phyloP scores from a whole-genome alignment of 192 early-diverging fungal genomes.

The Coemansia sp. region DNA sequence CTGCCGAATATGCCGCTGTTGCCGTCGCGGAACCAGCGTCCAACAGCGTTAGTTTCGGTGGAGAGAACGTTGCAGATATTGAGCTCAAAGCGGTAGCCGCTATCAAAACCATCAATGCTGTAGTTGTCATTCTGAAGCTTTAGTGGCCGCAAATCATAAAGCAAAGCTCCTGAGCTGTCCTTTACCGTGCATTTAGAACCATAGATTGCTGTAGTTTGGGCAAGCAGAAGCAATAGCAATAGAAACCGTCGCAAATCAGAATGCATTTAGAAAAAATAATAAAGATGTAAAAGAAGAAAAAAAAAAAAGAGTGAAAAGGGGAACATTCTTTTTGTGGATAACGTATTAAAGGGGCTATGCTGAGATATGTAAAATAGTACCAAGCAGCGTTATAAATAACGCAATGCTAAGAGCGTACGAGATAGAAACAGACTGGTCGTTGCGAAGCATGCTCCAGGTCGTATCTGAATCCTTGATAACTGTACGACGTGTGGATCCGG shows the following conservation, averaged over 20 bases:
- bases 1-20: constrained; percentile 27
- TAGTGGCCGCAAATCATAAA: constrained; percentile 48
- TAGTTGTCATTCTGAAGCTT: constrained; percentile 12
- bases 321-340: background rate
- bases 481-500: constrained; percentile 33
- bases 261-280: constrained; percentile 9
- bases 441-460: constrained; percentile 34
- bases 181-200: constrained; percentile 6
- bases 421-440: constrained; percentile 22
- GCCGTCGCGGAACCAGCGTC: constrained; percentile 19
- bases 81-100: constrained; percentile 39
- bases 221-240: constrained; percentile 3
- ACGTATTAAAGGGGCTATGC: constrained; percentile 1
- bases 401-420: constrained; percentile 20
- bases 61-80: constrained; percentile 35
- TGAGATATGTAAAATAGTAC: constrained; percentile 27
- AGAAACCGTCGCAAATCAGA: background rate
- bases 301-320: background rate
- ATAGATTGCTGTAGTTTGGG: background rate
- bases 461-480: constrained; percentile 23
- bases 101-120: constrained; percentile 24
- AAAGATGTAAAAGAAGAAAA: constrained; percentile 2
- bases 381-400: constrained; percentile 25
- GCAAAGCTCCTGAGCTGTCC: constrained; percentile 2
- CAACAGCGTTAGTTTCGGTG: constrained; percentile 5